Percentiles rank a stretch among this genome's conserved stretches.
phyloP scores from a whole-genome alignment of 768 basidiomycete genomes.

The Arthromyces matolae region DNA sequence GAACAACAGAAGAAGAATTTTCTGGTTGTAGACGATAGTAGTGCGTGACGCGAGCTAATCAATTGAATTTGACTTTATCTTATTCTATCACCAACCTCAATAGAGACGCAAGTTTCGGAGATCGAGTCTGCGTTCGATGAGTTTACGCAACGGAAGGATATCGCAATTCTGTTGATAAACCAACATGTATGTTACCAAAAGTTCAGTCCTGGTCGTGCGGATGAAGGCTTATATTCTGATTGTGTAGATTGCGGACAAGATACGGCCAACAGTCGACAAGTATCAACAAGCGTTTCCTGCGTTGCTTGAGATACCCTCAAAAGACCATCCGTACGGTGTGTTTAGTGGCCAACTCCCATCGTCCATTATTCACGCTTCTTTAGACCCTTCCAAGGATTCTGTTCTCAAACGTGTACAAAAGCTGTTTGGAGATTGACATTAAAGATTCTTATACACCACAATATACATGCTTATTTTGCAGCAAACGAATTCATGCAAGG shows the following conservation, averaged over 20 bases:
- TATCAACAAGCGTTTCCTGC: slow-evolving; percentile 97
- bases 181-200: slow-evolving; percentile 74
- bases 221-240: slow-evolving; percentile 4
- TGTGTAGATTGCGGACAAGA: slow-evolving; percentile 90
- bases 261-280: slow-evolving; percentile 89
- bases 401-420: slow-evolving; percentile 96
- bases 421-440: slow-evolving; percentile 79
- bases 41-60: slow-evolving; percentile 46
- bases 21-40: slow-evolving; percentile 90
- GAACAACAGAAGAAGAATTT: slow-evolving; percentile 97
- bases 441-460: background rate
- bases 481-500: background rate
- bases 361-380: background rate
- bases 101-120: slow-evolving; percentile 89
- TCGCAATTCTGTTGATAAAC: slow-evolving; percentile 96
- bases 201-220: background rate
- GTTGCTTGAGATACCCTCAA: slow-evolving; percentile 94
- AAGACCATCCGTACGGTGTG: slow-evolving; percentile 96
- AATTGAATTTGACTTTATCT: background rate
- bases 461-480: background rate
- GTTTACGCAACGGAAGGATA: slow-evolving; percentile 90
- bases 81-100: background rate
- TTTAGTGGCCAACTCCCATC: slow-evolving; percentile 5
- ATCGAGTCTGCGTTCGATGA: slow-evolving; percentile 94
- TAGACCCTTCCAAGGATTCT: slow-evolving; percentile 95